These are phyloP conservation scores for Fonsecaea monophora DNA, from an alignment of 2,329 filamentous ascomycete species.

Conservation along the genomic window DNA sequence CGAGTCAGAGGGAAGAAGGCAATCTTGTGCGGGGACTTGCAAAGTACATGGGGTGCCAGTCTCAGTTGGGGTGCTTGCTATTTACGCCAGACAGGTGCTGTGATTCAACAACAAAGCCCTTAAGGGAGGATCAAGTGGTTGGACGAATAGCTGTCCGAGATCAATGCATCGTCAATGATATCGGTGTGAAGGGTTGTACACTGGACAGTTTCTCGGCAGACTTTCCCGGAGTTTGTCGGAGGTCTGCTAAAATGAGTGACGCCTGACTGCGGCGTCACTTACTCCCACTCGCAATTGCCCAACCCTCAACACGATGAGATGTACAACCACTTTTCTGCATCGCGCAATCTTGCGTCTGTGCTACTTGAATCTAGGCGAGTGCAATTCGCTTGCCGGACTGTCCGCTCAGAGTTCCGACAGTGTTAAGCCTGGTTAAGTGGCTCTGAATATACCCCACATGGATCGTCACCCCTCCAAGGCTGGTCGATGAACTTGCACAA, in stretches of 20 bases:
- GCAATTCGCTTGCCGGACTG: background rate
- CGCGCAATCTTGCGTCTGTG: slow-evolving; percentile 24
- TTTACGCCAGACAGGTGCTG: no score
- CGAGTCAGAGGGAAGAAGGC: no score
- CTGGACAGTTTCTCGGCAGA: slow-evolving; percentile 20
- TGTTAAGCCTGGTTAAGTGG: slow-evolving; percentile 3
- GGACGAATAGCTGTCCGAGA: no score
- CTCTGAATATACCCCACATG: slow-evolving; percentile 12
- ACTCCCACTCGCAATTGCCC: slow-evolving; percentile 22
- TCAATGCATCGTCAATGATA: no score
- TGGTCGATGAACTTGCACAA: slow-evolving; percentile 7
- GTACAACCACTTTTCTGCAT: slow-evolving; percentile 9
- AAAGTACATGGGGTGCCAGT: no score
- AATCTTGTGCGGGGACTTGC: no score
- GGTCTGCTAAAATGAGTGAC: slow-evolving; percentile 29
- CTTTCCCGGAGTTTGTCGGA: slow-evolving; percentile 18
- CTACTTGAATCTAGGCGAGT: background rate
- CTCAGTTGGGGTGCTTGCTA: no score
- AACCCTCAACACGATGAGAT: slow-evolving; percentile 29
- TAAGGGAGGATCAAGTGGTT: no score
- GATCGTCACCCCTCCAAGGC: slow-evolving; percentile 15
- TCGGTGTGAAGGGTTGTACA: no score
- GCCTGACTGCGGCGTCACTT: slow-evolving; percentile 27
- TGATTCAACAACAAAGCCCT: no score
- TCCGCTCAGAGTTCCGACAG: background rate